Percentiles rank a stretch among this genome's conserved stretches.
phyloP scores from a whole-genome alignment of 192 early-diverging fungal species.

The Oehlia diaphana region DNA sequence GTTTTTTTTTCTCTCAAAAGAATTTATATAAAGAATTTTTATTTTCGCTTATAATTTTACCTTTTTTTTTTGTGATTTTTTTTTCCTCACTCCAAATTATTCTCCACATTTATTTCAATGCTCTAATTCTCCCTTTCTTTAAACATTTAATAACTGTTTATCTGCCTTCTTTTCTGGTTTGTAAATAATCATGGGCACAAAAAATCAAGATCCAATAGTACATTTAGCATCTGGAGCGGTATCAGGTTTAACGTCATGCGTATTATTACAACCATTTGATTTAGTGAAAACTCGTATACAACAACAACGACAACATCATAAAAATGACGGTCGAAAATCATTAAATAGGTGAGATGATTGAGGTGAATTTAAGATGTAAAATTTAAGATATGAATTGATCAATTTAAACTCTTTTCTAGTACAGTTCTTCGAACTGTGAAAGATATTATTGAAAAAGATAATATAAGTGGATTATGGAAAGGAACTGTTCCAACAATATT shows the following conservation, averaged over 20 bases:
- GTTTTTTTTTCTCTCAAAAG: too few relatives aligned
- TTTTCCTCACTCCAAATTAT: too few relatives aligned
- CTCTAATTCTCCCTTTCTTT: too few relatives aligned
- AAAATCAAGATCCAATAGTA: constrained; percentile 37
- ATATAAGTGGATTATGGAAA: constrained; percentile 74
- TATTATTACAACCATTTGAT: constrained; percentile 88
- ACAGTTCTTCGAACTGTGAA: constrained; percentile 57
- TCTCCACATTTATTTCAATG: too few relatives aligned
- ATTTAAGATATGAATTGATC: too few relatives aligned
- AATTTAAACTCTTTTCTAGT: constrained; percentile 20
- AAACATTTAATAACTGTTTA: too few relatives aligned
- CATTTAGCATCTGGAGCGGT: constrained; percentile 78
- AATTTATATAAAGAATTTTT: too few relatives aligned
- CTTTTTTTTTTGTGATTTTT: too few relatives aligned
- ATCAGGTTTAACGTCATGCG: constrained; percentile 75
- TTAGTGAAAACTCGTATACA: constrained; percentile 81
- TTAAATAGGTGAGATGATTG: constrained; percentile 44
- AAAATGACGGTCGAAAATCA: constrained; percentile 36
- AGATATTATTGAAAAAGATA: constrained; percentile 59
- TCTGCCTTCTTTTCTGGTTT: not conserved
- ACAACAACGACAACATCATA: constrained; percentile 58
- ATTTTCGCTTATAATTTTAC: too few relatives aligned
- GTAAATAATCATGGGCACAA: not conserved
- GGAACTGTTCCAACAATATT: constrained; percentile 73
- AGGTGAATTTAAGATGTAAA: not conserved